Base-by-base conservation (phyloP, 2,329 filamentous ascomycete species). In the Anthostomella pinea region DNA sequence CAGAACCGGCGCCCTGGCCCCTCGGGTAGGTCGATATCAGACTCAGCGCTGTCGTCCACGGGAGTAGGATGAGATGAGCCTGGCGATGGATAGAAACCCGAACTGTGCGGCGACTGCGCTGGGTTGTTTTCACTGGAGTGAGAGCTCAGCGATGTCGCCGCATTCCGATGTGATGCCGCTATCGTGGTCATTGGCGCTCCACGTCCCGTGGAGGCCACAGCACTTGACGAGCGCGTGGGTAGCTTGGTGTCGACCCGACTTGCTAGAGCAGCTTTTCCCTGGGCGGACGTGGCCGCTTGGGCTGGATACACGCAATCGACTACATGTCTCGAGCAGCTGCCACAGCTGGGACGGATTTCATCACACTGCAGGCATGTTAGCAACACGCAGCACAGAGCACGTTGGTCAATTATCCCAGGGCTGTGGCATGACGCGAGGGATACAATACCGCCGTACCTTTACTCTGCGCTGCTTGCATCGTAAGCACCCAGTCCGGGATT, bases 1-100 rank as follows among this genome's bases (percentile, higher is more conserved):
- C 60, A 63, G 22, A 62, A 24, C 8, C 63, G 60, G n/a, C 63
- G 55, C 43, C 57, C 53, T 6, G 55, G 52, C 6, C 57, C 53
- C 38, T 66, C 63, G 13, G 62, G 62, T 3, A 62, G 35, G 24
- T 57, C 57, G 26, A 58, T 44, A 9, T 58, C 57, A 8, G 38
- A 23, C 30, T 56, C 56, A 13, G 27, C 8, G 23, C 40, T 38
- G 16, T 51, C 50, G 10, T 39, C 33, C 8, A 41, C 35, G 13
- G 43, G 26, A 15, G 43, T 44, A 23, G 33, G 49, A 36, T 53
- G 43, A 37, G 49, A 45, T 13, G 48, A 49, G 14, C 39, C 39
- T 3, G 51, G 51, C 3, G 49, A 53, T 10, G 54, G 45, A 43
- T 51, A 52, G 21, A 41, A 46, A 11, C 24, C 36, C 13, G 47